Evolutionary conservation across 345 rosid species (phyloP), one percentile per base, ranked within the genome.

Genomic region (Atalantia buxifolia): DNA sequence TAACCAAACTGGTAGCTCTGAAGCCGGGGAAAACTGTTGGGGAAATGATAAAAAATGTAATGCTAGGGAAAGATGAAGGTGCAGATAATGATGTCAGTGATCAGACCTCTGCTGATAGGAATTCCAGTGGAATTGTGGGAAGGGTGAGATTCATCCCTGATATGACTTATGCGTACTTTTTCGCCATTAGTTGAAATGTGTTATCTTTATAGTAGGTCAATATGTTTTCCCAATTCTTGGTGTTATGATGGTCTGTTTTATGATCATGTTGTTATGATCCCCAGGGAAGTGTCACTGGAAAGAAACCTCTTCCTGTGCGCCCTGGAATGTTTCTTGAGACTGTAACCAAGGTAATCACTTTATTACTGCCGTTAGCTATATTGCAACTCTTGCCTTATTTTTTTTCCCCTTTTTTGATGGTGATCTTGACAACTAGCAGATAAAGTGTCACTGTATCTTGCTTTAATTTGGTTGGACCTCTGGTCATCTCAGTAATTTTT

Each of bases 241-340:
- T 42, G 56, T 64, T 71, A 12, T 45, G 50, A 30, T 31, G 16
- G 48, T 69, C 24, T 50, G 22, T 76, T 35, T 65, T 65, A 4
- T 75, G 30, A 69, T 57, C 36, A 75, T 61, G 75, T 84, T 81
- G 75, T 84, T 81, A 48, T 63, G 71, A 70, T 84, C 42, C 61
- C 66, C 90, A 95, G 99, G 89, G 79, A 81, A 95, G 92, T 59
- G 81, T 92, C 71, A 88, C 92, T 6, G 95, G 94, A 80, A 83
- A 87, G 78, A 93, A 89, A 84, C 96, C 99, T 21, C 89, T 86
- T 79, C 99, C 97, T 60, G 98, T 93, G 69, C 94, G 97, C 45
- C 97, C 97, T 31, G 97, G 99, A 84, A 95, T 95, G 94, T 93
- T 93, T 87, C 91, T 95, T 66, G 97, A 95, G 85, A 93, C 98